Base-by-base conservation (phyloP, 2,329 filamentous ascomycete genomes). In the Albophoma yamanashiensis region DNA sequence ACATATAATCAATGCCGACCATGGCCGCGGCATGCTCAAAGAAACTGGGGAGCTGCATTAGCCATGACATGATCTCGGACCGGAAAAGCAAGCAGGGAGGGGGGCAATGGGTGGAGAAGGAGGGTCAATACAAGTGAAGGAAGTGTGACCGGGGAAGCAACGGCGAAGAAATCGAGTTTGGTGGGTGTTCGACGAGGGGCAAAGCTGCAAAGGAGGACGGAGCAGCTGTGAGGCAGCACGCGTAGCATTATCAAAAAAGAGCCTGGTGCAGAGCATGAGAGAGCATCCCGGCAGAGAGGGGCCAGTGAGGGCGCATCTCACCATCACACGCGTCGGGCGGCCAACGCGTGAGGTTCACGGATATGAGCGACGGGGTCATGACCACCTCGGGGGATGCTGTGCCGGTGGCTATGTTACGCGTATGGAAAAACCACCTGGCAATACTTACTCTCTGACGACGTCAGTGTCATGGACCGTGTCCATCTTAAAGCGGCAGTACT, bases 371-470 rank as follows among this genome's bases (percentile, higher is more conserved):
- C 68, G 78, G 75, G 71, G 74, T 75, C 71, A 74, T 72, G 73
- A 71, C 68, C 70, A 67, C 69, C 67, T 69, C 70, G 69, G 69
- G 73, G 70, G 69, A 74, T 71, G 74, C 73, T 75, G 75, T 75
- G 75, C 73, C 73, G 72, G 71, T 71, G 70, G 73, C 76, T 76
- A 77, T 78, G 83, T 87, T 80, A 83, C 79, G 82, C 82, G 85
- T 81, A 81, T 87, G 81, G 81, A 86, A 87, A 57, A 86, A 63
- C 81, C 80, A 78, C 77, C 75, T 72, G 67, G 65, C 64, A 76
- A 79, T 83, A 97, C 94, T 97, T 96, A 99, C 94, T 97, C 94
- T 96, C 94, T 88, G 79, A 97, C 95, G 76, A 95, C 83, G 73
- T 95, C 90, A 69, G 91, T 84, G 73, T 96, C 92, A 78, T 99